Percentiles rank a stretch among this genome's conserved stretches.
Evolutionary conservation across 108 stramenopile genomes (phyloP).

Genomic region (Nitzschia sp.): DNA sequence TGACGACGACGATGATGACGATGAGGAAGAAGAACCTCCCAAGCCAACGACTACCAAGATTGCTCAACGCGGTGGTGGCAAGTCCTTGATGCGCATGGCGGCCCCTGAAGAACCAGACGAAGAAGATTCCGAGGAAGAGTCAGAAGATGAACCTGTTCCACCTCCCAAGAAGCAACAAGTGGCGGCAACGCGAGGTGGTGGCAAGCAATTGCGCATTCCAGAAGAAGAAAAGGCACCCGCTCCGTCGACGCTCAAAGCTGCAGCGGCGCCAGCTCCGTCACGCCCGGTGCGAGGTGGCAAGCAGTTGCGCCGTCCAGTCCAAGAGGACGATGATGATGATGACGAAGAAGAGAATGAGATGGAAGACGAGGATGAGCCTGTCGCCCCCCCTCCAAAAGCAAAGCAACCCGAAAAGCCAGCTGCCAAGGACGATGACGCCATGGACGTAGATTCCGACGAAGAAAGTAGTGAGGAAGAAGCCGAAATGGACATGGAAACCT

Average conservation of each 20-base stretch:
- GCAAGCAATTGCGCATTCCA: background rate
- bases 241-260: background rate
- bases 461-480: constrained; percentile 65
- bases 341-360: constrained; percentile 36
- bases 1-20: constrained; percentile 38
- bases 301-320: constrained; percentile 25
- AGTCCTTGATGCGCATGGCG: constrained; percentile 48
- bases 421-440: constrained; percentile 41
- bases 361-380: constrained; percentile 52
- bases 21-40: constrained; percentile 31
- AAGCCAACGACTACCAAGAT: constrained; percentile 19
- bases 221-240: background rate
- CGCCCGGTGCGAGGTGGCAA: constrained; percentile 25
- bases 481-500: constrained; percentile 79
- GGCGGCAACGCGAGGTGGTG: background rate
- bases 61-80: constrained; percentile 61
- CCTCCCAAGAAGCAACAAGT: background rate
- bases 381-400: constrained; percentile 25
- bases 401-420: constrained; percentile 11
- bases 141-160: constrained; percentile 11
- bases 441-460: constrained; percentile 44
- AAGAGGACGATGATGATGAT: constrained; percentile 32
- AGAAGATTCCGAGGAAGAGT: constrained; percentile 31
- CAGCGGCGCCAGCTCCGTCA: background rate
- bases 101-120: constrained; percentile 25